phyloP scores from a whole-genome alignment of 2,329 filamentous ascomycete species.

The Colletotrichum siamense region DNA sequence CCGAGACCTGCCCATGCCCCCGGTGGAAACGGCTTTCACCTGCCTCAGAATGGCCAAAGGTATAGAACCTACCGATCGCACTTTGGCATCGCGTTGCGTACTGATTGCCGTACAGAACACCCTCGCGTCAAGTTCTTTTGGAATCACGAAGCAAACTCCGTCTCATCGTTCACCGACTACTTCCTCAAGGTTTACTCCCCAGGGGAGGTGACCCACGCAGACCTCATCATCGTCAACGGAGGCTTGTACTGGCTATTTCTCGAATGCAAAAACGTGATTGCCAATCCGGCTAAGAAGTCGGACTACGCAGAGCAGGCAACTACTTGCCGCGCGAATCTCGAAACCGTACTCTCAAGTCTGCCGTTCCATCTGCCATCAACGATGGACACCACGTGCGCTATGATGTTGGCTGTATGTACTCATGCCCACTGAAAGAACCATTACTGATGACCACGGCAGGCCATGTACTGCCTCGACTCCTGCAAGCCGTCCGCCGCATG shows the following conservation, averaged over 20 bases:
- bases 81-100: too few species aligned
- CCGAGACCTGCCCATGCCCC: conserved; percentile 18
- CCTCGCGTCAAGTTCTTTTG: neutral
- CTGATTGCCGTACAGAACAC: neutral
- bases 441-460: neutral
- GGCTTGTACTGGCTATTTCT: conserved; percentile 27
- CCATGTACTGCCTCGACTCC: conserved; percentile 24
- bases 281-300: neutral
- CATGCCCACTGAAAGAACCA: rapidly evolving
- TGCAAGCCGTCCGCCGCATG: conserved; percentile 26
- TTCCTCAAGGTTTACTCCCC: conserved; percentile 27
- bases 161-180: conserved; percentile 23
- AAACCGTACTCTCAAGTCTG: conserved; percentile 25
- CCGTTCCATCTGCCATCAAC: conserved; percentile 24
- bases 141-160: neutral
- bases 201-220: conserved; percentile 18
- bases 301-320: conserved; percentile 21
- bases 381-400: conserved; percentile 20
- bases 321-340: conserved; percentile 25
- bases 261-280: conserved; percentile 20
- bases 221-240: conserved; percentile 25
- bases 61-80: neutral
- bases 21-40: conserved; percentile 14
- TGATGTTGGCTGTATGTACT: conserved; percentile 25
- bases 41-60: conserved; percentile 20